Evolutionary conservation across 768 basidiomycete genomes (phyloP), one percentile per base, ranked within the genome.

Genomic region (Tylopilus sp.): DNA sequence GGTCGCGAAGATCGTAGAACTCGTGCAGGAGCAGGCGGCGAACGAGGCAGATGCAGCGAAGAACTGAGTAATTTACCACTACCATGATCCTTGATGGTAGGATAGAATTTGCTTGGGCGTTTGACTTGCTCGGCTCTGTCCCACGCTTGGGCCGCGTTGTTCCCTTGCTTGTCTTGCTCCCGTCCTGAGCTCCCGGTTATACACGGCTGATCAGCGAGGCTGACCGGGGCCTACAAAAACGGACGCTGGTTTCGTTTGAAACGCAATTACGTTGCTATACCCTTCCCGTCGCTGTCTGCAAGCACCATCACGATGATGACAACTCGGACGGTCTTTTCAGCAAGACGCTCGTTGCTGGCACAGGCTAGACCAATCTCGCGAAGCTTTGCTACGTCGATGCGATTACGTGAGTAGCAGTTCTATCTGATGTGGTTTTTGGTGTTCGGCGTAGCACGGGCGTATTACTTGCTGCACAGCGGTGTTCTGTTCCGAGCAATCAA

Each of bases 1-100:
- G 36, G 89, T 95, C 10, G 82, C 81, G 54, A 75, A 71, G 59
- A 78, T 92, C 17, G 80, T 89, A 13, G 78, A 78, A 48, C 67
- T 72, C 12, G 60, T 72, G 34, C 66, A 68, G 42, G 55, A 54
- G 40, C 53, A 64, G 14, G 50, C 10, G 22, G 25, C 48, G 29
- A 47, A 48, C 29, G 57, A 53, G 60, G 41, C 48, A 24, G 46
- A 10, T 6, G 28, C 29, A 19, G 28, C 12, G 11, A 49, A 26
- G 53, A 50, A 54, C 31, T 63, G 17, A 25, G 22, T 62, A 50
- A 48, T 43, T 22, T 29, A 37, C 50, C 22, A 17, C 48, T 30
- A 29, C 13, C 25, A 19, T 21, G 25, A 19, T 37, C n/a, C 34
- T 29, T 49, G 37, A 11, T 34, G n/a, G n/a, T n/a, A n/a, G n/a